Percentiles rank a stretch among this genome's conserved stretches.
These are phyloP conservation scores for Lepiota subincarnata DNA, from an alignment of 768 basidiomycete genomes.

Conservation along the genomic window DNA sequence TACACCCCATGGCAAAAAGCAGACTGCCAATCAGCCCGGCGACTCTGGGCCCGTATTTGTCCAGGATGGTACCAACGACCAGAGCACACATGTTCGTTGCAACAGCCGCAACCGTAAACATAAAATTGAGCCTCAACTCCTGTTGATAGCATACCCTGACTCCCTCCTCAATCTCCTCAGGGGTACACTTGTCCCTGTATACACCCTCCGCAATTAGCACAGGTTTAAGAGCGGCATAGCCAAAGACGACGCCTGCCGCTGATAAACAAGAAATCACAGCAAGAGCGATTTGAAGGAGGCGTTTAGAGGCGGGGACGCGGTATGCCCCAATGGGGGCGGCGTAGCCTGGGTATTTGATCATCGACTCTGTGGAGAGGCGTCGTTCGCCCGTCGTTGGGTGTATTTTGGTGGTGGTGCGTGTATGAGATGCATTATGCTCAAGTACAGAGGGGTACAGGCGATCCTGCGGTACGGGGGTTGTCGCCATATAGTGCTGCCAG, in stretches of 20 bases:
- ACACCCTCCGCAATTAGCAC: conserved; percentile 1
- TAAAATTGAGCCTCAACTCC: conserved; percentile 4
- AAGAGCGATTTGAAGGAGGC: not conserved
- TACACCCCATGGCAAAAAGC: not conserved
- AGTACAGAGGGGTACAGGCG: too few species aligned
- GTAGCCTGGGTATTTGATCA: too few species aligned
- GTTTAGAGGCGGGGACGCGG: not conserved
- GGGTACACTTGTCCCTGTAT: conserved; percentile 1
- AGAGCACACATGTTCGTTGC: conserved; percentile 5
- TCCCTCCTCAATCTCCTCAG: conserved; percentile 2
- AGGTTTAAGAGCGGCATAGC: conserved; percentile 6
- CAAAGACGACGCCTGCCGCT: conserved; percentile 5
- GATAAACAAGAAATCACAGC: not conserved
- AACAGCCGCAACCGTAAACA: conserved; percentile 5
- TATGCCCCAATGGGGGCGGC: not conserved
- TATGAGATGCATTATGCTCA: too few species aligned
- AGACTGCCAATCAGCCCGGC: conserved; percentile 1
- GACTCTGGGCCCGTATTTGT: not conserved
- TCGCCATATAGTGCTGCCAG: too few species aligned
- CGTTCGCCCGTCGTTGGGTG: too few species aligned
- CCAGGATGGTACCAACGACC: conserved; percentile 1
- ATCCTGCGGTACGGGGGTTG: too few species aligned
- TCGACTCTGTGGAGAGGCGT: too few species aligned
- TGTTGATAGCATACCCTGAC: conserved; percentile 1
- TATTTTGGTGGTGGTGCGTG: too few species aligned